Evolutionary conservation across 1,284 basidiomycete genomes (phyloP).

Genomic region (Pseudozyma flocculosa): DNA sequence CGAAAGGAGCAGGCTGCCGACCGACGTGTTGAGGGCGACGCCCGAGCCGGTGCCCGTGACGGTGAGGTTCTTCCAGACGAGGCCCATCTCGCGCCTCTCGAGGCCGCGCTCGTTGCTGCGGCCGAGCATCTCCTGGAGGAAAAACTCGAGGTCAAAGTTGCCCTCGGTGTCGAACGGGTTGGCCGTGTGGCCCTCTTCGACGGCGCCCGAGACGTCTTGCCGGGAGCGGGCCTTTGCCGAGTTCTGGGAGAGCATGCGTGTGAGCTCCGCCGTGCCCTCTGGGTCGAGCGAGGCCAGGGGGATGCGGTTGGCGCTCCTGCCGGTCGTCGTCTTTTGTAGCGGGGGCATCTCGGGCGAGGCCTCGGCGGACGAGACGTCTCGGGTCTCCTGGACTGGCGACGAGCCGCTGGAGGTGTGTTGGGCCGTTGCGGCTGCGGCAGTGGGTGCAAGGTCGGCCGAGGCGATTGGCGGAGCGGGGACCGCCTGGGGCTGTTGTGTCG

Average conservation of each 20-base stretch:
- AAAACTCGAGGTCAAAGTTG: slow-evolving; percentile 57
- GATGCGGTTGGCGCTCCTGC: slow-evolving; percentile 15
- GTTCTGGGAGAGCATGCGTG: slow-evolving; percentile 29
- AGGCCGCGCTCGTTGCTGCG: slow-evolving; percentile 45
- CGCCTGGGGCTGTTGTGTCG: no score
- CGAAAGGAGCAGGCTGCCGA: slow-evolving; percentile 32
- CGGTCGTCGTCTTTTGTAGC: slow-evolving; percentile 4
- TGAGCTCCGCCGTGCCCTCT: slow-evolving; percentile 29
- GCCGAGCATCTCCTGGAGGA: slow-evolving; percentile 47
- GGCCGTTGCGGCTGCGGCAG: no score
- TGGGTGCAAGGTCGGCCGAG: no score
- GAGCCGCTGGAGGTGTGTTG: no score
- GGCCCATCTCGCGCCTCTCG: slow-evolving; percentile 37
- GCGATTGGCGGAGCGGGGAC: no score
- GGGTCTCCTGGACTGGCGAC: no score
- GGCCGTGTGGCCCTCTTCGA: slow-evolving; percentile 11
- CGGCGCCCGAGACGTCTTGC: slow-evolving; percentile 4
- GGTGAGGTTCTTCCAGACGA: slow-evolving; percentile 38
- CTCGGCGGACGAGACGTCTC: neutral
- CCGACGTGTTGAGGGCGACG: slow-evolving; percentile 25
- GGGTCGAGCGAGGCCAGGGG: slow-evolving; percentile 25
- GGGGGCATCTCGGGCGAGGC: slow-evolving; percentile 8
- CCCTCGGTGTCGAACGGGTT: slow-evolving; percentile 51
- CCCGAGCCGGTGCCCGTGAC: slow-evolving; percentile 46
- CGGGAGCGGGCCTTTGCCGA: slow-evolving; percentile 12